Percentiles rank a stretch among this genome's conserved stretches.
phyloP scores from a whole-genome alignment of 1,284 basidiomycete genomes.

The Ustilago lituana region DNA sequence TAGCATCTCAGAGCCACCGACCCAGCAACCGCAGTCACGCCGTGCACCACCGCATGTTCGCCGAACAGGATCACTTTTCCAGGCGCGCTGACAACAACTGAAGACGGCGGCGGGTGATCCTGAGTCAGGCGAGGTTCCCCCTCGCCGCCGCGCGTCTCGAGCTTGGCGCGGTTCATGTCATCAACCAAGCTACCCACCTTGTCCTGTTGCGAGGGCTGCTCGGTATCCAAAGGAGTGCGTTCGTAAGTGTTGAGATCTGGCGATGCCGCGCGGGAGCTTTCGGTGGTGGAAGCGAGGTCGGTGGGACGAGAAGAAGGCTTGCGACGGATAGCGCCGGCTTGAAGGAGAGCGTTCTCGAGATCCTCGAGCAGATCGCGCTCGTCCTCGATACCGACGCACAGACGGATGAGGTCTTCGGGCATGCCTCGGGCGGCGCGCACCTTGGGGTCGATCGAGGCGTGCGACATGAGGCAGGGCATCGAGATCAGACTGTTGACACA shows the following conservation, averaged over 20 bases:
- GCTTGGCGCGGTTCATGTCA: constrained; percentile 52
- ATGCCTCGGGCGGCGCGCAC: constrained; percentile 90
- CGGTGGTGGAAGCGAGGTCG: constrained; percentile 8
- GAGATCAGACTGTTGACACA: constrained; percentile 98
- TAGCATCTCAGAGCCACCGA: constrained; percentile 95
- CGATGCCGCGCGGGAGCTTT: constrained; percentile 40
- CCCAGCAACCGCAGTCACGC: constrained; percentile 93
- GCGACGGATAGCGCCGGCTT: constrained; percentile 82
- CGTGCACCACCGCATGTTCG: constrained; percentile 98
- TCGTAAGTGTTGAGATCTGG: constrained; percentile 40
- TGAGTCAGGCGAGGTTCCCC: constrained; percentile 32
- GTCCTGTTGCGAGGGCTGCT: constrained; percentile 17
- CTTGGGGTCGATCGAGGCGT: constrained; percentile 95
- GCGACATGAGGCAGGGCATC: constrained; percentile 99
- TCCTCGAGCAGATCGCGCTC: constrained; percentile 91
- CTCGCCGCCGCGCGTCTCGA: constrained; percentile 60
- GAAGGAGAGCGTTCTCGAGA: constrained; percentile 88
- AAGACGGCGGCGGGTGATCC: constrained; percentile 40
- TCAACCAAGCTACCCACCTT: constrained; percentile 43
- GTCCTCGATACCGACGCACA: constrained; percentile 99
- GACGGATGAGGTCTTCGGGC: constrained; percentile 95
- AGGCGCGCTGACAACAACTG: constrained; percentile 72
- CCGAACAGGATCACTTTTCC: constrained; percentile 99
- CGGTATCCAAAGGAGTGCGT: constrained; percentile 40
- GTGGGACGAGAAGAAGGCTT: constrained; percentile 11